These are phyloP conservation scores for Psilocybe subaeruginosa DNA, from an alignment of 768 basidiomycete genomes.

Conservation along the genomic window DNA sequence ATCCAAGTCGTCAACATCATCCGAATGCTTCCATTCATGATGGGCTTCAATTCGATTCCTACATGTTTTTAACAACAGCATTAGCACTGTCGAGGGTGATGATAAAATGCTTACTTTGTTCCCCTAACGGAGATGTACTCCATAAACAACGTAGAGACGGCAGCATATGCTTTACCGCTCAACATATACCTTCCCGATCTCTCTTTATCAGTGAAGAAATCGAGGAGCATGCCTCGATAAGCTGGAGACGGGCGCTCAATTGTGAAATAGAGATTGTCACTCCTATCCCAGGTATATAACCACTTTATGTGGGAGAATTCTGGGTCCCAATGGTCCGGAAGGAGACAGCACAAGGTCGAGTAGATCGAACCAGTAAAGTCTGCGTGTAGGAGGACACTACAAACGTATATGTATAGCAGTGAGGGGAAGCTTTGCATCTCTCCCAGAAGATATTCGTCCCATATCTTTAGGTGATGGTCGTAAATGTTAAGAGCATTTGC, in stretches of 20 bases:
- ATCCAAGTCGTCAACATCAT: not conserved
- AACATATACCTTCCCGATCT: not conserved
- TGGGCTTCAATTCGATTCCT: not conserved
- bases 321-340: slow-evolving; percentile 2
- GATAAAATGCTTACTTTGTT: not conserved
- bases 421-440: slow-evolving; percentile 1
- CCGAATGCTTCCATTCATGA: not conserved
- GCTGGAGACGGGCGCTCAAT: slow-evolving; percentile 2
- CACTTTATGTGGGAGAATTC: slow-evolving; percentile 1
- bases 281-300: slow-evolving; percentile 2
- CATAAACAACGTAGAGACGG: not conserved
- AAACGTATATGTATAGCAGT: slow-evolving; percentile 1
- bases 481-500: not conserved
- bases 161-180: not conserved
- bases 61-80: not conserved
- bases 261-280: not conserved
- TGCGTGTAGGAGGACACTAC: not conserved
- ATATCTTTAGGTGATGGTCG: not conserved
- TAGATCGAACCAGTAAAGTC: slow-evolving; percentile 3
- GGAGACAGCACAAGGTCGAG: not conserved
- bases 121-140: not conserved
- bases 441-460: slow-evolving; percentile 1
- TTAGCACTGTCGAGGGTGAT: not conserved
- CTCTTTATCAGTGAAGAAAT: not conserved
- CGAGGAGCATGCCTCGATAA: not conserved